phyloP scores from a whole-genome alignment of 2,329 filamentous ascomycete species.

The Dothideomycetes sp. region DNA sequence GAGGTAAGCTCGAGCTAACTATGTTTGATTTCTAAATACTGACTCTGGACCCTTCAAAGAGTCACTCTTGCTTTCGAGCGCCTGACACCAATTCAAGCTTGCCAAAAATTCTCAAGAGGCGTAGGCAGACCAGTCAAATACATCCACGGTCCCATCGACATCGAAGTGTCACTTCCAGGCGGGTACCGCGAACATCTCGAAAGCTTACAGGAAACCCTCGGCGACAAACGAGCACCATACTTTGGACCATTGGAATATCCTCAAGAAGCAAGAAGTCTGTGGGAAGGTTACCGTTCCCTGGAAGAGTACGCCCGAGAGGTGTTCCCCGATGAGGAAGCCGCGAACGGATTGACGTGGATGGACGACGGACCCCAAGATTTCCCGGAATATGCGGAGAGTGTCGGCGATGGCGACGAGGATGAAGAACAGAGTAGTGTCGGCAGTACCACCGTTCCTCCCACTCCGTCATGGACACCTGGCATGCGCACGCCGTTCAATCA shows the following conservation, averaged over 20 bases:
- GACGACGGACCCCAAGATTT: slow-evolving; percentile 31
- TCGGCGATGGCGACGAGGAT: slow-evolving; percentile 17
- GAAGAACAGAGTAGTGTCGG: slow-evolving; percentile 10
- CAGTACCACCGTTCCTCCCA: slow-evolving; percentile 11
- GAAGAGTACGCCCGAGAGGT: slow-evolving; percentile 94
- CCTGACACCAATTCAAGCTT: slow-evolving; percentile 74
- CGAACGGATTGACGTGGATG: slow-evolving; percentile 95
- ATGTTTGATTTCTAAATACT: no score
- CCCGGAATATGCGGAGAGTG: slow-evolving; percentile 14
- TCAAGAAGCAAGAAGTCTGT: slow-evolving; percentile 66
- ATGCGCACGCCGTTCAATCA: slow-evolving; percentile 16
- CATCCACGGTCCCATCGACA: slow-evolving; percentile 66
- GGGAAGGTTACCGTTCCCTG: slow-evolving; percentile 83
- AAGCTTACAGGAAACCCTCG: slow-evolving; percentile 51
- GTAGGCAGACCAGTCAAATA: slow-evolving; percentile 72
- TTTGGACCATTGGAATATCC: slow-evolving; percentile 56
- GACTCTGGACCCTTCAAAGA: slow-evolving; percentile 32
- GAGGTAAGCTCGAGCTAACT: slow-evolving; percentile 47
- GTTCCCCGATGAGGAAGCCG: slow-evolving; percentile 87
- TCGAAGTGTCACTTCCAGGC: slow-evolving; percentile 75
- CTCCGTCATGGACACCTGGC: slow-evolving; percentile 13
- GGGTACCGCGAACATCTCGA: slow-evolving; percentile 86
- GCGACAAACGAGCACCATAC: slow-evolving; percentile 51
- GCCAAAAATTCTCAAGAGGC: slow-evolving; percentile 67
- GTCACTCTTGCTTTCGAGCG: slow-evolving; percentile 88